Percentiles rank a stretch among this genome's conserved stretches.
Conservation (phyloP, 73 alveolate genomes). For the Symbiodinium natans region DNA sequence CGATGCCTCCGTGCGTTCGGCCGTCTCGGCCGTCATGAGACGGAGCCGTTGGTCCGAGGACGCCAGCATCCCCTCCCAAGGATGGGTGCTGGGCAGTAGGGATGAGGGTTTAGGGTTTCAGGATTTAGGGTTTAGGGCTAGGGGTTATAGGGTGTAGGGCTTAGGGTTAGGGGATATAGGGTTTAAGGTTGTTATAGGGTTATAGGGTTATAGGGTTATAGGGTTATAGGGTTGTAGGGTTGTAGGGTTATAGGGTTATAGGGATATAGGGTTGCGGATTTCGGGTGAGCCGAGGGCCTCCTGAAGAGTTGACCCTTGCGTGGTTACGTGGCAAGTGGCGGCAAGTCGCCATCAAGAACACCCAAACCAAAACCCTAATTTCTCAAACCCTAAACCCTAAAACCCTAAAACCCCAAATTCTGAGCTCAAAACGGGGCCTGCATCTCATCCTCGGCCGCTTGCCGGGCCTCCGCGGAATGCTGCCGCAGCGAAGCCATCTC, state of each 20-base stretch:
- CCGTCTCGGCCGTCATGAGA: neutral
- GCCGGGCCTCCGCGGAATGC: neutral
- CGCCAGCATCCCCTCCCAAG: neutral
- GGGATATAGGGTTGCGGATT: no score
- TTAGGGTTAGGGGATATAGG: neutral
- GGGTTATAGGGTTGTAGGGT: neutral
- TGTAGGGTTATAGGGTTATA: no score
- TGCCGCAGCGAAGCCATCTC: neutral
- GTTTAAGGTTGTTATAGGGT: neutral
- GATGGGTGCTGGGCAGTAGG: no score
- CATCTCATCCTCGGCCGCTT: neutral
- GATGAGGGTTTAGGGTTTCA: no score
- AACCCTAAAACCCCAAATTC: neutral
- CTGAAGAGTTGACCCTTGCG: no score
- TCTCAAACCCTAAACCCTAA: no score
- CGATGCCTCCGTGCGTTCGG: neutral
- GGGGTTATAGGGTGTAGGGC: neutral
- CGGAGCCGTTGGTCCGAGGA: neutral
- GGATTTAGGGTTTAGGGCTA: no score
- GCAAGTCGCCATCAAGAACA: no score
- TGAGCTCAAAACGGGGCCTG: neutral
- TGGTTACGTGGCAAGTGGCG: no score
- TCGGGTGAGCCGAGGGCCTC: no score
- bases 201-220: neutral
- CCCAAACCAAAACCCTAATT: no score